Evolutionary conservation across 2,329 filamentous ascomycete genomes (phyloP), one percentile per base, ranked within the genome.

Genomic region (Fusarium brevicatenulatum): DNA sequence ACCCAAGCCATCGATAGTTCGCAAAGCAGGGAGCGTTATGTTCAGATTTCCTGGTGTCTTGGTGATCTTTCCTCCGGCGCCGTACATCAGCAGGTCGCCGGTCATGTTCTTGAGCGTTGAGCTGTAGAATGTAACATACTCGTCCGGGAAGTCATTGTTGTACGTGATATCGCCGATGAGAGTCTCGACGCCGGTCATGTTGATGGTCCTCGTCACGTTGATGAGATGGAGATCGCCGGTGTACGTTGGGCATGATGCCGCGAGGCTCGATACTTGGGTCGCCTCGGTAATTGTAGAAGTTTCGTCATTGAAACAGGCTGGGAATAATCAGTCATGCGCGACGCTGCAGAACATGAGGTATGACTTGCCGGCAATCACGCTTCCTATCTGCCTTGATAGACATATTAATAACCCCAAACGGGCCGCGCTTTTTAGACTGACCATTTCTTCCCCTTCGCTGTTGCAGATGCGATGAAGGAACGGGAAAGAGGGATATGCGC

Each of bases 341-440:
- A 9, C 2, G 9, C 18, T 37, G 3, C 0, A 4, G 34, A 21
- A n/a, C 1, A 28, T 7, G 2, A 13, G 3, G 2, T 12, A 0
- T 2, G 0, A 18, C 39, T 7, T 18, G 12, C 54, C n/a, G 13
- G 30, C 40, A 9, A 18, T 21, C 0, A 15, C 30, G 2, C 10
- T 2, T 5, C 1, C 7, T 0, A 25, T 8, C 21, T 28, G 10
- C 8, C 54, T 8, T 0, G 9, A 36, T 5, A 57, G 8, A 3
- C 12, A 28, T 0, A 36, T 3, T 1, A 1, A 5, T 3, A 12
- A 4, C 4, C 40, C 19, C 1, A 28, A 1, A 13, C n/a, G 10
- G 40, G 4, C 4, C 1, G 32, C 1, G 0, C 0, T 1, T 47
- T 0, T 36, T 18, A 8, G 1, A 16, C 2, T 0, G 1, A 6